Conservation (phyloP, 441 rosid genomes). For the Pelargonium fulgidum region DNA sequence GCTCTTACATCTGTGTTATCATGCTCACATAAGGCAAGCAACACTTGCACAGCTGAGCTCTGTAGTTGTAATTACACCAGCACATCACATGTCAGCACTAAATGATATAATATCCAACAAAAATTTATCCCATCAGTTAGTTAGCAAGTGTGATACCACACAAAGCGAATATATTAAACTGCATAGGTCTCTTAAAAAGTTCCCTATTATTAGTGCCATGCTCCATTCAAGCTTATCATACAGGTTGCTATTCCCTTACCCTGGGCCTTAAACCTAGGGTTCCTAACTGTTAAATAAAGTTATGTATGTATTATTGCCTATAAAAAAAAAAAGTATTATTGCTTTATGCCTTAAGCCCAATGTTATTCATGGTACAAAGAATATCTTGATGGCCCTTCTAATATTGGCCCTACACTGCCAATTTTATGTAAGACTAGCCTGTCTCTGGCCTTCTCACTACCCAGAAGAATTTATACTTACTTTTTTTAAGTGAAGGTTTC, state of each 20-base stretch:
- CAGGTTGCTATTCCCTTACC: not conserved
- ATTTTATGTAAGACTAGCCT: constrained; percentile 1
- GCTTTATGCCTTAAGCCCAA: not conserved
- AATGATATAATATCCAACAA: constrained; percentile 2
- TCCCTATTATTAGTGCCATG: too few species aligned
- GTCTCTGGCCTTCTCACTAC: constrained; percentile 8
- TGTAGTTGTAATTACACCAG: constrained; percentile 26
- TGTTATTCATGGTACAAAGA: not conserved
- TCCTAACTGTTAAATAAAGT: not conserved
- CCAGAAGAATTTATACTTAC: not conserved
- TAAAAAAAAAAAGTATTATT: not conserved
- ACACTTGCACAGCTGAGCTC: constrained; percentile 46
- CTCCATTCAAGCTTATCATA: not conserved
- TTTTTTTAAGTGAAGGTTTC: not conserved
- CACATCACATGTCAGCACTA: not conserved
- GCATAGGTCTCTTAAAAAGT: too few species aligned
- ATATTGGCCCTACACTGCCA: not conserved
- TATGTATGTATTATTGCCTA: not conserved
- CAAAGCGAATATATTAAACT: not conserved
- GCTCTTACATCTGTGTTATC: constrained; percentile 34
- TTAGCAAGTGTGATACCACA: not conserved
- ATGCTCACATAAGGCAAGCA: constrained; percentile 42
- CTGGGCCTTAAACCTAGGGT: not conserved
- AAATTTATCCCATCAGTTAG: not conserved
- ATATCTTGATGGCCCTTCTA: constrained; percentile 13